Evolutionary conservation across 306 rosid species (phyloP).

Genomic region (Begonia loranthoides): DNA sequence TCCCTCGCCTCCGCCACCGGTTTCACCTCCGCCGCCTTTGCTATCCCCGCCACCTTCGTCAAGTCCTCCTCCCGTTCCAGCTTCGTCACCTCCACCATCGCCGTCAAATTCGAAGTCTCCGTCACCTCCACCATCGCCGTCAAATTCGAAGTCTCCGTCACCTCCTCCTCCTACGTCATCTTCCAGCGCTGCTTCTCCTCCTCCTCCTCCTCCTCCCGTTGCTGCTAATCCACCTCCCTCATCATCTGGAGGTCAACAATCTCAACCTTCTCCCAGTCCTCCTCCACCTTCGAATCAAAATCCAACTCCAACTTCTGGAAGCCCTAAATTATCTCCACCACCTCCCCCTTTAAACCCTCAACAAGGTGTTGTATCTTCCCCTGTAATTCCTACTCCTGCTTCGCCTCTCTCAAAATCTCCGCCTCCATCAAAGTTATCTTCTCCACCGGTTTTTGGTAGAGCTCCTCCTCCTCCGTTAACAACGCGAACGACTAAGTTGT

Average conservation of each 20-base stretch:
- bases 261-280: conserved; percentile 11
- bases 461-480: conserved; percentile 8
- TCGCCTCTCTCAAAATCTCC: not conserved
- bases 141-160: not conserved
- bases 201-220: conserved; percentile 1
- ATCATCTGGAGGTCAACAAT: not conserved
- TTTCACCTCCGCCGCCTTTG: not conserved
- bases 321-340: not conserved
- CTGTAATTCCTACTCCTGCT: conserved; percentile 4
- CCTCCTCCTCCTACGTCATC: not conserved
- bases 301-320: not conserved
- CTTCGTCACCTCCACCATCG: conserved; percentile 13
- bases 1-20: conserved; percentile 4
- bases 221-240: not conserved
- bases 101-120: not conserved
- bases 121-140: conserved; percentile 25
- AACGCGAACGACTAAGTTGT: conserved; percentile 1
- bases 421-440: not conserved
- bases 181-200: not conserved
- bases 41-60: conserved; percentile 8
- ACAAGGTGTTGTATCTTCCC: conserved; percentile 1
- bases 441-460: conserved; percentile 2
- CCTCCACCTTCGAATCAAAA: conserved; percentile 3
- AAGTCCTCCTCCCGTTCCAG: not conserved
- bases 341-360: not conserved